Base-by-base conservation (phyloP, 257 asterid genomes). In the Solanum virginianum region DNA sequence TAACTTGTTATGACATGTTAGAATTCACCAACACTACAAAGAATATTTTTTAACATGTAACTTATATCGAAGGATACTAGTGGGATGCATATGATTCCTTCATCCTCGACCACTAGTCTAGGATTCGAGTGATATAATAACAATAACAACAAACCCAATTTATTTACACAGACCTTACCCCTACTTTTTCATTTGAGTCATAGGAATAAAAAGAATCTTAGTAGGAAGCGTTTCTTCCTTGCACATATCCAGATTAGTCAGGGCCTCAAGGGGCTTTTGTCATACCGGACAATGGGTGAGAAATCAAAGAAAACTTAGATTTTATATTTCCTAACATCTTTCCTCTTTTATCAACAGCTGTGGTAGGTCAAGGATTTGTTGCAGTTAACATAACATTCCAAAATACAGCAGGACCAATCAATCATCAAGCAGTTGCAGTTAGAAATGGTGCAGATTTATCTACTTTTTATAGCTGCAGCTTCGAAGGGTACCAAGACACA, bases 401-500 rank as follows among this genome's bases (percentile, higher is more conserved):
- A 75, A 75, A 75, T 60, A 75, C 45, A 49, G 62, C 81, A 13
- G 90, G 90, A 15, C 82, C 91, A 55, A 68, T 36, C 8, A 89
- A 87, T 8, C 84, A 86, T 12, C 89, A 89, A 81, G 88, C 89
- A 0, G 91, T 89, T 39, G 89, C 89, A 15, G 66, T 89, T 32
- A 70, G 91, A 32, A 89, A 81, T 15, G 83, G 85, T 0, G 90
- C 91, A 15, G 90, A 89, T 47, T 56, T 86, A 32, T 89, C 91
- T 1, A 43, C 83, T 4, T 89, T 87, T 24, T 89, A 87, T 17
- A 24, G 22, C 3, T 89, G 89, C 82, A 87, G 90, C 56, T 87
- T 89, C 11, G 81, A 89, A 62, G 91, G 86, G 17, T 87, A 87
- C 74, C 88, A 89, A 85, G 91, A 87, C 47, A 87, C 91, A 2